Evolutionary conservation across 257 asterid species (phyloP).

Genomic region (Plantago elongata): DNA sequence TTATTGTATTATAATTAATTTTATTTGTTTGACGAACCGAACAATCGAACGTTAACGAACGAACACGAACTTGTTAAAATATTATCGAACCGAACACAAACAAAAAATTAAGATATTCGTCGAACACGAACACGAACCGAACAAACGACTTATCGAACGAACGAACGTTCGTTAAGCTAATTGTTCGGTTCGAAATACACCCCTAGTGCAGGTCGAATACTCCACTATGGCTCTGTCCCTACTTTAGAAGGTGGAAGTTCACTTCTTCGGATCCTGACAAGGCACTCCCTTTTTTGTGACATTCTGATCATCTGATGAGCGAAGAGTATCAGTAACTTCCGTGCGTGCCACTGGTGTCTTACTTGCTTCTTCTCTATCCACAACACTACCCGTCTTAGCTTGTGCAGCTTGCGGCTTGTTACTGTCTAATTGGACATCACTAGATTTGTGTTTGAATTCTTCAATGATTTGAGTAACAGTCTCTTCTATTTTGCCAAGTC

Average conservation of each 20-base stretch:
- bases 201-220: too few species aligned
- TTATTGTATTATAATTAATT: too few species aligned
- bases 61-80: too few species aligned
- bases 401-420: slow-evolving; percentile 21
- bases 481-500: slow-evolving; percentile 70
- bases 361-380: slow-evolving; percentile 14
- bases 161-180: too few species aligned
- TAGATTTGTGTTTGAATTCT: slow-evolving; percentile 40
- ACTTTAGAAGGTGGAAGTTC: not conserved
- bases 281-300: slow-evolving; percentile 18
- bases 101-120: too few species aligned
- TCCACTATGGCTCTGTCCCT: too few species aligned
- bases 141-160: too few species aligned
- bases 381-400: slow-evolving; percentile 19
- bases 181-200: too few species aligned
- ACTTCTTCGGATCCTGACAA: slow-evolving; percentile 17
- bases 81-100: too few species aligned
- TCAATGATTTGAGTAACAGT: slow-evolving; percentile 50
- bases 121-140: too few species aligned
- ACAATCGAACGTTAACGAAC: too few species aligned
- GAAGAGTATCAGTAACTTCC: slow-evolving; percentile 21
- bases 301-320: slow-evolving; percentile 20
- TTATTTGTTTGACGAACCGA: too few species aligned
- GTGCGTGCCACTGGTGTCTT: slow-evolving; percentile 15
- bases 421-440: slow-evolving; percentile 15